Evolutionary conservation across 768 basidiomycete genomes (phyloP), one percentile per base, ranked within the genome.

Genomic region (Lepiota venenata): DNA sequence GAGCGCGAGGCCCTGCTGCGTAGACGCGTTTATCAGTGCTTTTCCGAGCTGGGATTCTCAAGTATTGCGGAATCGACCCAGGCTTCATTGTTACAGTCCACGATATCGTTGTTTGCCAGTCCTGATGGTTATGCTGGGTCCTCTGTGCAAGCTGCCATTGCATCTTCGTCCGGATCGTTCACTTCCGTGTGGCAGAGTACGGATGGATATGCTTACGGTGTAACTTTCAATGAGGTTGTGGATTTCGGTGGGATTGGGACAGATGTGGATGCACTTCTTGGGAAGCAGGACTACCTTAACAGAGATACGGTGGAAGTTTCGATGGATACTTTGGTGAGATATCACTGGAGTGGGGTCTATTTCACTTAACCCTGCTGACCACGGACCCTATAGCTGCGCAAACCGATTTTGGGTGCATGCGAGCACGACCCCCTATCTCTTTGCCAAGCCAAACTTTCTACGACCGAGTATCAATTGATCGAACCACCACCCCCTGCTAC

Each of bases 181-280:
- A 85, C 84, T 2, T 83, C 81, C 12, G 78, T 99, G 11, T 98
- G 96, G 96, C 82, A 87, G 52, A 81, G 82, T 52, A 76, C 79
- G 1, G 96, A 98, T 67, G 91, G 93, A 4, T 96, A 93, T 69
- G 95, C 85, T 0, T 94, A 92, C 69, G 96, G 96, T 0, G 85
- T 97, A 2, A 91, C 92, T 2, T 87, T 79, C 40, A 71, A 85
- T 18, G 80, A 84, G 44, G 67, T 83, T 18, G 64, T 69, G 11
- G 77, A 82, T 45, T 75, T 80, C 49, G 70, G 75, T 29, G 68
- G 69, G 32, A 61, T 67, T 22, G 63, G 63, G 38, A 63, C 64
- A 12, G 71, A 72, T 22, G 69, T 67, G 27, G 66, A 71, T 20
- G 62, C 63, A 6, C 56, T 66, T 3, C 62, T 62, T 15, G 64